These are phyloP conservation scores for Vitellaria paradoxa DNA, from an alignment of 179 eudicot species.

Conservation along the genomic window DNA sequence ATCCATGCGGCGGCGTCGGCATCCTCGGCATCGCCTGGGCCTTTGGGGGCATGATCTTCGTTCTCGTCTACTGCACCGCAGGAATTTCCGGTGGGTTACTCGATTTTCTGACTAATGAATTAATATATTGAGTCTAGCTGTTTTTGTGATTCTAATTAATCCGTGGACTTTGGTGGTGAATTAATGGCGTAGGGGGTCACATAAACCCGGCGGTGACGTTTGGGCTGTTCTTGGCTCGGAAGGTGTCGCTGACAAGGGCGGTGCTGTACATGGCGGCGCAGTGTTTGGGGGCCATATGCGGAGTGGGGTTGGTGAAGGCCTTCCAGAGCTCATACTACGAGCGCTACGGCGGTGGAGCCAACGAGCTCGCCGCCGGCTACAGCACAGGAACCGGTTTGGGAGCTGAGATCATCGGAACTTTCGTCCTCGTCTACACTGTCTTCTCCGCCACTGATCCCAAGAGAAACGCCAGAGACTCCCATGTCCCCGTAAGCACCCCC, in stretches of 20 bases:
- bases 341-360: neutral
- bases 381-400: neutral
- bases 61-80: neutral
- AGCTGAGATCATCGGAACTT: neutral
- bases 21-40: neutral
- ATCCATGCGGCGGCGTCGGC: neutral
- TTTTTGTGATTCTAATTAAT: too few species aligned
- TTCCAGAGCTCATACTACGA: neutral
- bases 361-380: neutral
- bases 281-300: neutral
- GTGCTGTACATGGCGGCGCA: conserved; percentile 1
- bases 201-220: neutral
- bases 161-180: too few species aligned
- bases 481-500: neutral
- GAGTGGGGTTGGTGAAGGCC: neutral
- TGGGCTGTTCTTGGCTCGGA: neutral
- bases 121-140: too few species aligned
- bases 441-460: conserved; percentile 8
- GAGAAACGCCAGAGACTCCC: conserved; percentile 5
- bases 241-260: neutral
- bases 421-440: neutral
- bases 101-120: too few species aligned
- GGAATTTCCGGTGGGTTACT: neutral
- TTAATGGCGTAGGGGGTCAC: too few species aligned
- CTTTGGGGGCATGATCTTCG: neutral